A percentile compares a stretch with the other conserved stretches of the same genome.
Conservation (phyloP, 2,329 filamentous ascomycete genomes). For the Diaporthe ilicicola region DNA sequence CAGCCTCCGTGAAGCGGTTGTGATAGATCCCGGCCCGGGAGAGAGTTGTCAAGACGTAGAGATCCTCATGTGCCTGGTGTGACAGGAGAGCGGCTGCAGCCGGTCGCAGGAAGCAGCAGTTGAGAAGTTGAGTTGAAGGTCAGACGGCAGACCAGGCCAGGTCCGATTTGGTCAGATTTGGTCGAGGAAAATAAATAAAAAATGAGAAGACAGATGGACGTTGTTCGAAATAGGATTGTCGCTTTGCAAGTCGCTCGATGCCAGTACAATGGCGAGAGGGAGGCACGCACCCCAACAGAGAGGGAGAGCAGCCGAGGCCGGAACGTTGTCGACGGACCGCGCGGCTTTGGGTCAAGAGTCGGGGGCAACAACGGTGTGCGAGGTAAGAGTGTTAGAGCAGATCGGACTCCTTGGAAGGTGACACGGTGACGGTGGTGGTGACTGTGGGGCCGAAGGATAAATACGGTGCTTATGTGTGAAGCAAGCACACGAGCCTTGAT, state of each 20-base stretch:
- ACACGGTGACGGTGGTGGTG: not conserved
- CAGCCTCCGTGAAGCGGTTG: not conserved
- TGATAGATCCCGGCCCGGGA: not conserved
- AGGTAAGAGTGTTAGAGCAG: not conserved
- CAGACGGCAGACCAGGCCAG: not conserved
- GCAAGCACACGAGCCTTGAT: not conserved
- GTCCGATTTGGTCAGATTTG: not conserved
- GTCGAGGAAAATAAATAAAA: not conserved
- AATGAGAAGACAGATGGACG: not conserved
- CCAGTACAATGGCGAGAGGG: not conserved
- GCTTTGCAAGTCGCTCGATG: not conserved
- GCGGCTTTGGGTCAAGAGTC: not conserved
- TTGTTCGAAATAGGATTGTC: not conserved
- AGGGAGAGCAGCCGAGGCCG: conserved; percentile 2
- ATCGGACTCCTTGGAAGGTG: conserved; percentile 1
- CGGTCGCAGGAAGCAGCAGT: not conserved
- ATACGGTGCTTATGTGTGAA: conserved; percentile 18
- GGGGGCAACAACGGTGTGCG: not conserved
- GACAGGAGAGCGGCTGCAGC: conserved; percentile 19
- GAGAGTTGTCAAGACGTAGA: not conserved
- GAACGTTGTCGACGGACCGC: conserved; percentile 12
- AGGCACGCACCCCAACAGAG: not conserved
- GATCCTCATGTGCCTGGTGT: conserved; percentile 28
- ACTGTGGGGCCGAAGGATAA: conserved; percentile 5
- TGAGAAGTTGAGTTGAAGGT: not conserved